Conservation (phyloP, 345 rosid species). For the Camelina hispida region DNA sequence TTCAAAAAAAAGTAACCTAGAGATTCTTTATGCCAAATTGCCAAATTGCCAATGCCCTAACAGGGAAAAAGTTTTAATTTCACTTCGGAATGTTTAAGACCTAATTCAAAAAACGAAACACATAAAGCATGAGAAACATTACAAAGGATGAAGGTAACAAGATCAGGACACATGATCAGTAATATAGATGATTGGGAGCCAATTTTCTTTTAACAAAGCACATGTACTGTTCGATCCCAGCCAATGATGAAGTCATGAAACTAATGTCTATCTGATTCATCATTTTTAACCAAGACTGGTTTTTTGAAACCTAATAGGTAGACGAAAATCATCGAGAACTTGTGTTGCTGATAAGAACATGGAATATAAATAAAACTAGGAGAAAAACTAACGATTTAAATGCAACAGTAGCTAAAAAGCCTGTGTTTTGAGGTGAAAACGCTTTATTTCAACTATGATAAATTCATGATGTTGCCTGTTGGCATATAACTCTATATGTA, state of each 20-base stretch:
- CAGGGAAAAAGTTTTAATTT: background rate
- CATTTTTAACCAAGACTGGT: conserved; percentile 5
- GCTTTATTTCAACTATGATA: conserved; percentile 10
- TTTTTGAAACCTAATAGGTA: background rate
- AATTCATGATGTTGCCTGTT: conserved; percentile 10
- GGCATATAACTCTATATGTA: background rate
- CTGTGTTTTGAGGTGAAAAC: background rate
- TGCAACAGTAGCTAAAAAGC: conserved; percentile 13
- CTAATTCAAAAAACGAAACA: background rate
- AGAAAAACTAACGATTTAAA: background rate
- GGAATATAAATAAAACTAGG: background rate
- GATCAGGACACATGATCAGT: conserved; percentile 14
- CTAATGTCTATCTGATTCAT: background rate
- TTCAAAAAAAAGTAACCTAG: conserved; percentile 1
- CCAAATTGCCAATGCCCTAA: background rate
- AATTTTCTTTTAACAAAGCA: background rate
- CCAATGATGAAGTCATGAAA: background rate
- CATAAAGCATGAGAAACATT: conserved; percentile 9
- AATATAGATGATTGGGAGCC: background rate
- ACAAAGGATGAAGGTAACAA: conserved; percentile 10
- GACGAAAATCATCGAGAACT: background rate
- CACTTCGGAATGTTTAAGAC: conserved; percentile 2
- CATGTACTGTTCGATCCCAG: background rate
- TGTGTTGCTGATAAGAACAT: background rate
- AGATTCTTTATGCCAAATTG: conserved; percentile 4